Conservation (phyloP, 2,329 filamentous ascomycete species). For the Neospermospora avenae region DNA sequence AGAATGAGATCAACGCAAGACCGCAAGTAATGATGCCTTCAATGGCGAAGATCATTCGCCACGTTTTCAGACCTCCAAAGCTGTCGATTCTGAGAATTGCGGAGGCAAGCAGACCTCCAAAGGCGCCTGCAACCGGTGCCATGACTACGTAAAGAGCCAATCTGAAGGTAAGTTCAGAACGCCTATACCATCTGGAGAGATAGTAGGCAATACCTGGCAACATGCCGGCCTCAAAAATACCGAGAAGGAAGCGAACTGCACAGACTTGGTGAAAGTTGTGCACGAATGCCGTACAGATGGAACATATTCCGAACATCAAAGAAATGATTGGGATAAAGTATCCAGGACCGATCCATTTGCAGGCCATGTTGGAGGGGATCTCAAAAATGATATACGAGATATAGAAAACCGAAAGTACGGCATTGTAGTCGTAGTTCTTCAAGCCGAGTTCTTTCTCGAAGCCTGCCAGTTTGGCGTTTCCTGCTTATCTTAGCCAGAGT, state of each 20-base stretch:
- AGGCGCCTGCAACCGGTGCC: constrained; percentile 67
- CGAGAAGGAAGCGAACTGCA: constrained; percentile 61
- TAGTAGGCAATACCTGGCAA: constrained; percentile 70
- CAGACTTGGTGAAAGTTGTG: constrained; percentile 48
- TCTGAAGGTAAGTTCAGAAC: constrained; percentile 64
- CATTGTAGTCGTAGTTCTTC: constrained; percentile 64
- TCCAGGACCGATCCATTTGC: constrained; percentile 69
- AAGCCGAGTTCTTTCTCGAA: constrained; percentile 60
- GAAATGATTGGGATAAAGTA: constrained; percentile 66
- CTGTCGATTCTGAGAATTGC: constrained; percentile 59
- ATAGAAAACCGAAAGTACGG: constrained; percentile 65
- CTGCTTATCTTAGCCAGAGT: constrained; percentile 36
- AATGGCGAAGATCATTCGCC: constrained; percentile 72
- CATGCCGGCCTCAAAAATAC: constrained; percentile 65
- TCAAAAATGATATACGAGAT: constrained; percentile 71
- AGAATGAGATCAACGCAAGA: constrained; percentile 57
- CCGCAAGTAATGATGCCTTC: constrained; percentile 62
- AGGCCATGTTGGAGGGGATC: constrained; percentile 63
- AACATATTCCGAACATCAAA: constrained; percentile 60
- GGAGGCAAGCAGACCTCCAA: constrained; percentile 64
- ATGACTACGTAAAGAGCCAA: constrained; percentile 68
- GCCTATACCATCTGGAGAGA: constrained; percentile 68
- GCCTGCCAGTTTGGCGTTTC: constrained; percentile 66
- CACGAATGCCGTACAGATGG: constrained; percentile 65
- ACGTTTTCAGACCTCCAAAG: constrained; percentile 49